A percentile compares a stretch with the other conserved stretches of the same genome.
These are phyloP conservation scores for Ophiostoma quercus DNA, from an alignment of 2,329 filamentous ascomycete species.

Conservation along the genomic window DNA sequence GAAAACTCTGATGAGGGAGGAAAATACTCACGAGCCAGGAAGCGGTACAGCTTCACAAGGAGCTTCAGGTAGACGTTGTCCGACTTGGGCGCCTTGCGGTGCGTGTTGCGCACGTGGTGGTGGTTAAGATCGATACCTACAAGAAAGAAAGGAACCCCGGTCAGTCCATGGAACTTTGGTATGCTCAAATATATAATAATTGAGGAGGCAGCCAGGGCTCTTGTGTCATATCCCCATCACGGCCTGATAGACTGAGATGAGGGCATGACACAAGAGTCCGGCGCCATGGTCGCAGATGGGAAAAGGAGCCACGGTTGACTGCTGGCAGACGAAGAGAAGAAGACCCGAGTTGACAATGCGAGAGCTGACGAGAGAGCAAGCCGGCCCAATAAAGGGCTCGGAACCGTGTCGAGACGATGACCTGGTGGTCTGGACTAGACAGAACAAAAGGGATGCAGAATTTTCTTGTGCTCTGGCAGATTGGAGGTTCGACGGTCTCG, in stretches of 20 bases:
- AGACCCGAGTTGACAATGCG: conserved; percentile 15
- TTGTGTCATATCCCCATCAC: neutral
- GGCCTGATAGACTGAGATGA: neutral
- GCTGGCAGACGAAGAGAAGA: neutral
- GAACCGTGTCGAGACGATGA: neutral
- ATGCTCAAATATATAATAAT: conserved; percentile 50
- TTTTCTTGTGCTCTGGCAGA: neutral
- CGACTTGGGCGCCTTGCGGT: conserved; percentile 95
- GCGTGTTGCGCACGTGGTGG: conserved; percentile 64
- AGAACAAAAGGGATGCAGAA: neutral
- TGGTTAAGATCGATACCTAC: conserved; percentile 67
- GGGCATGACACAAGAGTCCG: neutral
- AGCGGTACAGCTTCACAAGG: conserved; percentile 97
- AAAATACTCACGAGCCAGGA: conserved; percentile 76
- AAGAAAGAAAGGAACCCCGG: conserved; percentile 36
- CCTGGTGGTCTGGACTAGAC: neutral
- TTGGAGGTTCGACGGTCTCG: conserved; percentile 6
- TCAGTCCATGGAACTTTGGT: conserved; percentile 55
- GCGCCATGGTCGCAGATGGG: conserved; percentile 17
- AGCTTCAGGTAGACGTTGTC: conserved; percentile 97
- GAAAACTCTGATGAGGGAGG: neutral
- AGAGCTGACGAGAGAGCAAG: conserved; percentile 9
- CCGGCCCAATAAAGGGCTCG: neutral
- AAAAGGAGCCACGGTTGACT: neutral
- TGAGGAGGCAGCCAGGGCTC: conserved; percentile 18